Conservation (phyloP, 805 yeast species). For the Vanderwaltozyma polyspora region DNA sequence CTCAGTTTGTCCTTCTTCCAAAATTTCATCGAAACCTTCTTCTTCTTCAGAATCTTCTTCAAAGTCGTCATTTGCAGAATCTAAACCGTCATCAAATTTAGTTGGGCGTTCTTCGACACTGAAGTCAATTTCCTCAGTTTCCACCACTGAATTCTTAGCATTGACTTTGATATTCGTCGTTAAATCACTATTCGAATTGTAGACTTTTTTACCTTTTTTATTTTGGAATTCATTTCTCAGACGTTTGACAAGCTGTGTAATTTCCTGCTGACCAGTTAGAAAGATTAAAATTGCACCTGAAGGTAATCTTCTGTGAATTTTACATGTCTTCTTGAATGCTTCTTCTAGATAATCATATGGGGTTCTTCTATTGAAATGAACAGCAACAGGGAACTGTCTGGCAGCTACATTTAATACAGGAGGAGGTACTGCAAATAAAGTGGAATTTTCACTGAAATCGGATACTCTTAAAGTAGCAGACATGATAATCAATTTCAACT, state of each 20-base stretch:
- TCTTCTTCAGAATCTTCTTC: constrained; percentile 37
- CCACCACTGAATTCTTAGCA: constrained; percentile 56
- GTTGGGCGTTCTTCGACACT: constrained; percentile 34
- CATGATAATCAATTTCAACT: constrained; percentile 81
- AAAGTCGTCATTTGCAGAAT: constrained; percentile 17
- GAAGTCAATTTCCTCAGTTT: constrained; percentile 82
- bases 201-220: constrained; percentile 10
- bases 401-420: constrained; percentile 87
- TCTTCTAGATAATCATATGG: constrained; percentile 72
- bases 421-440: constrained; percentile 61
- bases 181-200: constrained; percentile 27
- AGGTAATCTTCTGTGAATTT: constrained; percentile 77
- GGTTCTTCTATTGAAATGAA: constrained; percentile 80
- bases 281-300: constrained; percentile 90
- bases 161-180: constrained; percentile 41
- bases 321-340: constrained; percentile 71
- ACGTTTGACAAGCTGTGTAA: constrained; percentile 58
- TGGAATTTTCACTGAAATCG: constrained; percentile 77
- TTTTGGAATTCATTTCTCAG: constrained; percentile 58
- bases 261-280: constrained; percentile 92
- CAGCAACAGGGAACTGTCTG: constrained; percentile 86
- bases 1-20: constrained; percentile 59
- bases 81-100: constrained; percentile 23
- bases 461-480: constrained; percentile 92
- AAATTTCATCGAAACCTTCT: constrained; percentile 55